These are phyloP conservation scores for Begonia peltatifolia DNA, from an alignment of 306 rosid genomes.

Conservation along the genomic window DNA sequence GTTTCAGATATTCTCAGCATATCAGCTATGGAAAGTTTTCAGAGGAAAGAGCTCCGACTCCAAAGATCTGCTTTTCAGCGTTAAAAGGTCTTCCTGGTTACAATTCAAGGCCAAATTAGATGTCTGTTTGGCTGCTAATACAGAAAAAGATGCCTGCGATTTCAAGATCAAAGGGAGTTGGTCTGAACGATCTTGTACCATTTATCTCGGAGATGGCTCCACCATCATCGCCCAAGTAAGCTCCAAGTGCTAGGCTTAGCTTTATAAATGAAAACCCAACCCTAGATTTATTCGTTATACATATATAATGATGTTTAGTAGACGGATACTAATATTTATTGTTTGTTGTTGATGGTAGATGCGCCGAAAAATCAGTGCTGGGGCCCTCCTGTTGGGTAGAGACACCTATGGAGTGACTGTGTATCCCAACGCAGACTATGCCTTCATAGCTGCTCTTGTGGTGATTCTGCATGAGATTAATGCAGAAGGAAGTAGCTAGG, in stretches of 20 bases:
- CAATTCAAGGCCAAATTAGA: constrained; percentile 21
- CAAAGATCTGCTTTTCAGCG: constrained; percentile 20
- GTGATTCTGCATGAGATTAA: constrained; percentile 27
- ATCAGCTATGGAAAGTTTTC: constrained; percentile 24
- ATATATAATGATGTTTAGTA: background rate
- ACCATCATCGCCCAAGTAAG: constrained; percentile 23
- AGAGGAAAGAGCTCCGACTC: constrained; percentile 27
- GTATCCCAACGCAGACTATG: constrained; percentile 1
- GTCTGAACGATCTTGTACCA: background rate
- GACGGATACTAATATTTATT: no score
- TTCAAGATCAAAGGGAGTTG: constrained; percentile 23
- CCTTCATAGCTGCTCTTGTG: constrained; percentile 23
- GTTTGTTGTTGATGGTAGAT: constrained; percentile 8
- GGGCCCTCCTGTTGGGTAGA: constrained; percentile 12
- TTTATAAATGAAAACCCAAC: background rate
- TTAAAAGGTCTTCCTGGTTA: constrained; percentile 15
- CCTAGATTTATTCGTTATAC: background rate
- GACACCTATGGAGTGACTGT: constrained; percentile 12
- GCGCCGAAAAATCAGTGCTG: constrained; percentile 16
- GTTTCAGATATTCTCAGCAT: constrained; percentile 16
- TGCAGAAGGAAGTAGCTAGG: constrained; percentile 15
- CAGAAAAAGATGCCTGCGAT: constrained; percentile 15
- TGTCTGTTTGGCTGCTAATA: constrained; percentile 23
- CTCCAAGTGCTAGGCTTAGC: background rate
- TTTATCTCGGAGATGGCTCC: background rate